Percentiles rank a stretch among this genome's conserved stretches.
These are phyloP conservation scores for Cicer pinnatifidum DNA, from an alignment of 306 rosid genomes.

Conservation along the genomic window DNA sequence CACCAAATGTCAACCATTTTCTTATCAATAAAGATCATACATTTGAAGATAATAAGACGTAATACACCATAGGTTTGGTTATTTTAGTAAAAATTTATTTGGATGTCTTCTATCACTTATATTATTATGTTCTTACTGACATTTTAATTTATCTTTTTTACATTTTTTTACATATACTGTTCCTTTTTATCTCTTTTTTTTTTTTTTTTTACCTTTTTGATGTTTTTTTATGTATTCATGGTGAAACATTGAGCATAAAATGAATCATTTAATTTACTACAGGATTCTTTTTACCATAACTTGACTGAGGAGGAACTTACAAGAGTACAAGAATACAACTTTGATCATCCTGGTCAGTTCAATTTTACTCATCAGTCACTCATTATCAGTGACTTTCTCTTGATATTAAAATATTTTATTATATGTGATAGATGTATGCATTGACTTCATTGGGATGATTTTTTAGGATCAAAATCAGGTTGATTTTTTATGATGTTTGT, in stretches of 20 bases:
- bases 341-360: slow-evolving; percentile 95
- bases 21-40: slow-evolving; percentile 4
- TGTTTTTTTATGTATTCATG: slow-evolving; percentile 33
- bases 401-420: slow-evolving; percentile 34
- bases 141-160: not conserved
- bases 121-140: slow-evolving; percentile 1
- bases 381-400: slow-evolving; percentile 13
- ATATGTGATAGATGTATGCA: slow-evolving; percentile 27
- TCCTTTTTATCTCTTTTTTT: slow-evolving; percentile 3
- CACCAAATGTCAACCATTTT: slow-evolving; percentile 4
- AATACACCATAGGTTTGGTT: slow-evolving; percentile 5
- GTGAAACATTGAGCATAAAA: slow-evolving; percentile 6
- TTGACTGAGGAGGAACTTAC: slow-evolving; percentile 75
- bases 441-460: slow-evolving; percentile 1
- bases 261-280: slow-evolving; percentile 38
- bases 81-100: not conserved
- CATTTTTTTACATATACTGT: not conserved
- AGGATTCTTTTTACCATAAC: slow-evolving; percentile 97
- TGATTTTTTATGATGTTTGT: not conserved
- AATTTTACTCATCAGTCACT: slow-evolving; percentile 32
- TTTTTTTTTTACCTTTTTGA: slow-evolving; percentile 20
- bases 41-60: slow-evolving; percentile 9
- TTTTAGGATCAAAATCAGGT: slow-evolving; percentile 6
- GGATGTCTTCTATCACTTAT: slow-evolving; percentile 25
- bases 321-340: slow-evolving; percentile 91